Base-by-base conservation (phyloP, 1,284 basidiomycete genomes). In the Leucoagaricus sp. region DNA sequence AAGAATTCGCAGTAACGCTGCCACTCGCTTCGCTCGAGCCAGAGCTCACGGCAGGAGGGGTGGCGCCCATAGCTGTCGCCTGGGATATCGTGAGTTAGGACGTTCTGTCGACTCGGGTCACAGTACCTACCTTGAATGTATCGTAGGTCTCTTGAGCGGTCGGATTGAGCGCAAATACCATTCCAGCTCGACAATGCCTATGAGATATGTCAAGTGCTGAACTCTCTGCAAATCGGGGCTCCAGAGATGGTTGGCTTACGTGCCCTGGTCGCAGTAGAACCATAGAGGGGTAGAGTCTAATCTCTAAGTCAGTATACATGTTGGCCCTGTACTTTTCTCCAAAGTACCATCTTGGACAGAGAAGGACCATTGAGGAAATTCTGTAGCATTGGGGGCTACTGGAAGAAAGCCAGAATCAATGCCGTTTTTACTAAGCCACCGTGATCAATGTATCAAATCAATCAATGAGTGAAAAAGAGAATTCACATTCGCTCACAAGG, bases 91-190 rank as follows among this genome's bases (percentile, higher is more conserved):
- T 19, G n/a, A n/a, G 6, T 34, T 31, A 50, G 34, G 6, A 6
- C 9, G 10, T 6, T 3, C 9, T 21, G 15, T 31, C 19, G 12
- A 45, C 29, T 45, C 15, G 3, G 10, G 12, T 4, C n/a, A 15
- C 13, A 41, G 4, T 8, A 19, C 25, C 10, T 34, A 55, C 53
- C 36, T 49, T 40, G 74, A 76, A 81, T 4, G 72, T 62, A 1
- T 60, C 67, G 59, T 75, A 77, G 8, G 71, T 73, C 64, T 74
- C 75, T 2, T 69, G 68, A 3, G 71, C 69, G 6, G 76, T 72
- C 6, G 78, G 75, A 65, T 81, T 81, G 23, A 81, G 63, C 28
- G 78, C 74, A 61, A 81, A 81, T 3, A 79, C 80, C 80, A 81
- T 80, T 55, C 78, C 78, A 26, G 60, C 59, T 19, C 62, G 40